Base-by-base conservation (phyloP, 345 rosid species). In the Nasturtium officinale region DNA sequence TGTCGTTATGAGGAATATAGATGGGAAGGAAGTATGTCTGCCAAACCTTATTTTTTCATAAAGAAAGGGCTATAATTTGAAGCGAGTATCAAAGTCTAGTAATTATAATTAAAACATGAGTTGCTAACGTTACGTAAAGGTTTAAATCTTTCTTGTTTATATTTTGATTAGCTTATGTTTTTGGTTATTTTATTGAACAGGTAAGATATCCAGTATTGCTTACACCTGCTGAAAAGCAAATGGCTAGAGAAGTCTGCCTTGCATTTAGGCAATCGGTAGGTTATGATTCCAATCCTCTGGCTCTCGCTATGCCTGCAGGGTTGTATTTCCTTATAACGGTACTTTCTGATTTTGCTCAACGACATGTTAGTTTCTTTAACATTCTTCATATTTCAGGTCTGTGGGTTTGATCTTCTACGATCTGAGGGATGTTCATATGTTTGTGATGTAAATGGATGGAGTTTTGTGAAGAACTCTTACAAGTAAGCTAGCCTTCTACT, bases 401-500 rank as follows among this genome's bases (percentile, higher is more conserved):
- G 99, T 81, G 99, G 99, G 28, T 96, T 96, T 81, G 99, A 96
- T 87, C 98, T 96, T 52, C 79, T 96, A 83, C 91, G 99, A 63
- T 87, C 92, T 29, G 99, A 90, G 77, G 99, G 99, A 25, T 87
- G 96, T 20, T 96, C 99, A 29, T 96, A 92, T 78, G 98, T 92
- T 64, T 96, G 98, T 72, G 99, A 96, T 89, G 99, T 96, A 63
- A 96, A 96, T 82, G 99, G 99, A 52, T 96, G 99, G 99, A 96
- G 99, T 85, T 96, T 92, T 81, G 99, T 96, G 82, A 96, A 96
- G 85, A 96, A 96, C 79, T 96, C 99, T 32, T 82, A 92, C 83
- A 96, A 96, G 98, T 95, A 90, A 87, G 83, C 68, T 78, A 71
- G 33, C 62, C 43, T 23, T 64, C 40, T 77, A 15, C 54, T 37